Evolutionary conservation across 805 yeast species (phyloP).

Genomic region (Metahyphopichia silvanorum): DNA sequence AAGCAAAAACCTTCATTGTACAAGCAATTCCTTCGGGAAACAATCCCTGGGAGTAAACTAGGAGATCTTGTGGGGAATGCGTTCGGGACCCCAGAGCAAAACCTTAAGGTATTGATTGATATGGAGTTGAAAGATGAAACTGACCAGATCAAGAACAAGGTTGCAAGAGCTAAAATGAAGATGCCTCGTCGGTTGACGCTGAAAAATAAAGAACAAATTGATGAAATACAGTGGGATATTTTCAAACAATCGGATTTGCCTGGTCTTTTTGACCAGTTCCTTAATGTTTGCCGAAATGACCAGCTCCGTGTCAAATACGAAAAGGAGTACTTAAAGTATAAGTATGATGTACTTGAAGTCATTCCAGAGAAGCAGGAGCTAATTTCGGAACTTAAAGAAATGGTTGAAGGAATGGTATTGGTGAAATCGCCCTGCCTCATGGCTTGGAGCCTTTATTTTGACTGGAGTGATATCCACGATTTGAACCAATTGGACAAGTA

Average conservation of each 20-base stretch:
- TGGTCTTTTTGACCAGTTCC: slow-evolving; percentile 48
- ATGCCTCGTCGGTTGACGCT: slow-evolving; percentile 41
- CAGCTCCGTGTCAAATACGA: slow-evolving; percentile 55
- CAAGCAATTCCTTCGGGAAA: slow-evolving; percentile 46
- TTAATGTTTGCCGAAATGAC: slow-evolving; percentile 62
- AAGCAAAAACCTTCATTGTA: slow-evolving; percentile 29
- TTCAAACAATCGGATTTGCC: slow-evolving; percentile 52
- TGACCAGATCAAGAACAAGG: slow-evolving; percentile 32
- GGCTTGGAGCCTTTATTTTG: slow-evolving; percentile 74
- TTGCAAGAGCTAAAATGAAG: slow-evolving; percentile 48
- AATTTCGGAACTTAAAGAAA: slow-evolving; percentile 44
- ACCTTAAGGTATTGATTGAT: slow-evolving; percentile 42
- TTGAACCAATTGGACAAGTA: slow-evolving; percentile 46
- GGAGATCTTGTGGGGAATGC: slow-evolving; percentile 49
- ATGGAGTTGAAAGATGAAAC: slow-evolving; percentile 40
- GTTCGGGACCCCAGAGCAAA: slow-evolving; percentile 43
- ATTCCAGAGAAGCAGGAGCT: slow-evolving; percentile 48
- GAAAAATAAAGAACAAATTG: slow-evolving; percentile 36
- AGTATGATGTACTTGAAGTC: slow-evolving; percentile 49
- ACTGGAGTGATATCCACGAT: slow-evolving; percentile 61
- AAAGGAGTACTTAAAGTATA: slow-evolving; percentile 54
- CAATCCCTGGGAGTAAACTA: slow-evolving; percentile 55
- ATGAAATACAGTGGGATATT: slow-evolving; percentile 43
- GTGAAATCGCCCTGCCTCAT: slow-evolving; percentile 57
- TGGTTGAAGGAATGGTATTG: slow-evolving; percentile 70